These are phyloP conservation scores for Tricholoma terreum DNA, from an alignment of 768 basidiomycete species.

Conservation along the genomic window DNA sequence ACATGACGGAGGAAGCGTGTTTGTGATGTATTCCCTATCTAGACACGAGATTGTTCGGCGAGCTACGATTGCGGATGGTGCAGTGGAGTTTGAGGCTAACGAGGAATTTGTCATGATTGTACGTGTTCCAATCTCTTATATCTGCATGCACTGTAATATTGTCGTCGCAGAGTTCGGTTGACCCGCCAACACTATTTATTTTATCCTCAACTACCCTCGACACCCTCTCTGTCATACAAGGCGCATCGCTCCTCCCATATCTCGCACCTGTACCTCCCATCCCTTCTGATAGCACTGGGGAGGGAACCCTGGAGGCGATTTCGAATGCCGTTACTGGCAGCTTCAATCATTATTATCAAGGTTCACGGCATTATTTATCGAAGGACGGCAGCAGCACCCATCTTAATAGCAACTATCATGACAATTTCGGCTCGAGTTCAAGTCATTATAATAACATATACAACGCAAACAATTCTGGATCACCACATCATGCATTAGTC, in stretches of 20 bases:
- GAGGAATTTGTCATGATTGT: constrained; percentile 56
- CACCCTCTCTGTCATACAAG: constrained; percentile 47
- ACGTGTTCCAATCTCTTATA: constrained; percentile 22
- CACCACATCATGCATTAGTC: background rate
- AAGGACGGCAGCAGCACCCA: background rate
- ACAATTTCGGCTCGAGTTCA: background rate
- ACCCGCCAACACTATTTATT: constrained; percentile 53
- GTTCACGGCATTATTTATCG: background rate
- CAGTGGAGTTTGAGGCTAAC: constrained; percentile 44
- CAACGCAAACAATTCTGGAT: background rate
- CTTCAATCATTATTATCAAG: background rate
- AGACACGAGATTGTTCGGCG: constrained; percentile 50
- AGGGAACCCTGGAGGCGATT: background rate
- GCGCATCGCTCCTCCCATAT: constrained; percentile 44
- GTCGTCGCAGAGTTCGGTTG: constrained; percentile 48
- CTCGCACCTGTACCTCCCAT: constrained; percentile 14
- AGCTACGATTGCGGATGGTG: constrained; percentile 36
- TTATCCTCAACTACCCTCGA: constrained; percentile 53
- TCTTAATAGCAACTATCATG: background rate
- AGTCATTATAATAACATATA: background rate
- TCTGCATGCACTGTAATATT: background rate
- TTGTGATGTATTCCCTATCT: constrained; percentile 31
- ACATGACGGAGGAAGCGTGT: constrained; percentile 14
- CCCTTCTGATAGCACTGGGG: background rate
- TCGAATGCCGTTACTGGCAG: constrained; percentile 8